These are phyloP conservation scores for Eleusine indica DNA, from an alignment of 176 grass and related monocot genomes.

Conservation along the genomic window DNA sequence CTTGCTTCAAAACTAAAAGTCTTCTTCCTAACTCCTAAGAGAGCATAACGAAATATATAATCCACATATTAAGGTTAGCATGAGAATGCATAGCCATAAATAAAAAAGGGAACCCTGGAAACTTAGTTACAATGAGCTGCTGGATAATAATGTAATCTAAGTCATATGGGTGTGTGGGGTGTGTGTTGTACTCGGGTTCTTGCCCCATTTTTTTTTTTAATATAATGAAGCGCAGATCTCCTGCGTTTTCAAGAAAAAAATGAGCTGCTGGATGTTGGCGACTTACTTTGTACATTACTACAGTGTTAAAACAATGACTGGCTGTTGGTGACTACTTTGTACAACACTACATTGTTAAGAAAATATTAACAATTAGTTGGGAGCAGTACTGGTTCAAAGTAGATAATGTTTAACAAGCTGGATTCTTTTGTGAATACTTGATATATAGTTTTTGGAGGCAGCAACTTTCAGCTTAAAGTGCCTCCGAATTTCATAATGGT, in stretches of 20 bases:
- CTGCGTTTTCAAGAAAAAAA: no score
- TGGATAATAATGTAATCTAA: background rate
- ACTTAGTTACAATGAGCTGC: no score
- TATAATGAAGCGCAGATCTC: no score
- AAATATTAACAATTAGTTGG: constrained; percentile 11
- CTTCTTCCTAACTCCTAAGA: constrained; percentile 22
- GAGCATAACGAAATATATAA: background rate
- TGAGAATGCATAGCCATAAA: background rate
- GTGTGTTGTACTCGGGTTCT: no score
- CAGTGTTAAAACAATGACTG: no score
- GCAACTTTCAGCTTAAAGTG: background rate
- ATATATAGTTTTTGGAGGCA: background rate
- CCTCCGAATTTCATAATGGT: background rate
- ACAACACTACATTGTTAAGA: background rate
- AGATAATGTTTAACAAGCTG: background rate
- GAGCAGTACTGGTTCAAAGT: background rate
- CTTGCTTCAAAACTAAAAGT: constrained; percentile 19
- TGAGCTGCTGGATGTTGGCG: no score
- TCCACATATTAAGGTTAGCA: background rate
- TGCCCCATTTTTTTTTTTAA: no score
- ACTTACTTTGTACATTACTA: no score
- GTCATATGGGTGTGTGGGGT: no score
- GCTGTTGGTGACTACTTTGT: background rate
- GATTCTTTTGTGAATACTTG: background rate
- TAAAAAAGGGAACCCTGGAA: background rate